Evolutionary conservation across 1,284 basidiomycete species (phyloP), one percentile per base, ranked within the genome.

Genomic region (Ganoderma resinaceum): DNA sequence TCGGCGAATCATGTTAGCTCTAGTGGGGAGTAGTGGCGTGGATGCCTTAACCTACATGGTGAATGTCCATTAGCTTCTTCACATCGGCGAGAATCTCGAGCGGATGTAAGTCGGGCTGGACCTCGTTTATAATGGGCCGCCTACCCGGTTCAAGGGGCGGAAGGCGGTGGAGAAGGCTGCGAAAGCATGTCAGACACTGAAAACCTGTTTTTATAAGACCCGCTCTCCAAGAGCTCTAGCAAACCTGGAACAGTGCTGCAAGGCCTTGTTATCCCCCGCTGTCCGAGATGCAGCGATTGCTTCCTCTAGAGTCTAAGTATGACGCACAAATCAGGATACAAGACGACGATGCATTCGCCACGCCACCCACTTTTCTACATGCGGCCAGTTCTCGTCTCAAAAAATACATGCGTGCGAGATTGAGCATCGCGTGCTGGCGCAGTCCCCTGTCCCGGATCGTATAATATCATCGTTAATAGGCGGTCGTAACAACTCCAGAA

Each of bases 231-330:
- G 23, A 42, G 12, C 12, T 33, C 49, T 8, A 62, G 62, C 76
- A 57, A 67, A 92, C 93, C 90, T 91, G 75, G 91, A 90, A 75
- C 92, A 94, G 75, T 93, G 91, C 71, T 94, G 91, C 63, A 95
- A 80, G 23, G 90, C 90, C 58, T 89, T 74, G 68, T 85, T 88
- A 78, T 95, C 93, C 37, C 88, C 87, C 55, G 83, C 86, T n/a
- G 88, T 89, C 63, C 93, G 85, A 62, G 92, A 86, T 18, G 91
- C 88, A 59, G 87, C 86, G 64, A 95, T 90, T 3, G 92, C 93
- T 80, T 95, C 93, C 59, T 86, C 82, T 20, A 95, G 80, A 61
- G 91, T 82, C 93, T 95, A 69, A 20, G 6, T 20, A 40, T 16
- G 33, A 16, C 31, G 11, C 66, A 42, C 20, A 23, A n/a, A 20